Conservation (phyloP, 441 rosid species). For the Arabidopsis hybrid region DNA sequence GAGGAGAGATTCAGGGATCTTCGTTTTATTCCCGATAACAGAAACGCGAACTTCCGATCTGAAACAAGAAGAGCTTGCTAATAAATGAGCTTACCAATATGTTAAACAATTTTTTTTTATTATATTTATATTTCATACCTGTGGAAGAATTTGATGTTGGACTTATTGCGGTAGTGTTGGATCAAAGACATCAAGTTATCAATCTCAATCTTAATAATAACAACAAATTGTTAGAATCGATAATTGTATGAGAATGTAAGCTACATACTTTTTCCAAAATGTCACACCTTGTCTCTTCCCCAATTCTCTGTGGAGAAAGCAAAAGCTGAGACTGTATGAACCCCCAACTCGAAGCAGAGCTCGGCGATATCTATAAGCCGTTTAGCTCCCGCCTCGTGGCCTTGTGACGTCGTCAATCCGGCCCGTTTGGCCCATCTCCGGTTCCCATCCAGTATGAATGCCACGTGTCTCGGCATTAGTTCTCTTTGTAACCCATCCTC, state of each 20-base stretch:
- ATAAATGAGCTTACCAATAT: not conserved
- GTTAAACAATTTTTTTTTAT: too few relatives aligned
- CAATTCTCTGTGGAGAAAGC: conserved; percentile 49
- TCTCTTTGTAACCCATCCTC: conserved; percentile 24
- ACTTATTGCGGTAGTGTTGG: conserved; percentile 34
- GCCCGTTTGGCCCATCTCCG: conserved; percentile 38
- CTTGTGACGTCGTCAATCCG: conserved; percentile 32
- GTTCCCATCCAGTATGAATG: conserved; percentile 43
- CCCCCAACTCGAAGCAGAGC: conserved; percentile 31
- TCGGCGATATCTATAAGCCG: conserved; percentile 18
- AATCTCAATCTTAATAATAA: conserved; percentile 39
- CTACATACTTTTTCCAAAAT: not conserved
- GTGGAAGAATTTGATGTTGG: conserved; percentile 19
- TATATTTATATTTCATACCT: not conserved
- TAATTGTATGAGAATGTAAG: not conserved
- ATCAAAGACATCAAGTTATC: conserved; percentile 45
- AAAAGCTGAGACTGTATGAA: conserved; percentile 36
- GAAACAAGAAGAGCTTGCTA: conserved; percentile 14
- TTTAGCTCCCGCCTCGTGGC: conserved; percentile 39
- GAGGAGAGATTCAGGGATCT: conserved; percentile 7
- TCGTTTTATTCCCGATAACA: conserved; percentile 23
- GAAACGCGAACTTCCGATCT: conserved; percentile 13
- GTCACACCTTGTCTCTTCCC: conserved; percentile 38
- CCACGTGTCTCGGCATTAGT: conserved; percentile 39
- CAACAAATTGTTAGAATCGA: not conserved